phyloP scores from a whole-genome alignment of 2,329 filamentous ascomycete genomes.

The Xylariaceae sp. region DNA sequence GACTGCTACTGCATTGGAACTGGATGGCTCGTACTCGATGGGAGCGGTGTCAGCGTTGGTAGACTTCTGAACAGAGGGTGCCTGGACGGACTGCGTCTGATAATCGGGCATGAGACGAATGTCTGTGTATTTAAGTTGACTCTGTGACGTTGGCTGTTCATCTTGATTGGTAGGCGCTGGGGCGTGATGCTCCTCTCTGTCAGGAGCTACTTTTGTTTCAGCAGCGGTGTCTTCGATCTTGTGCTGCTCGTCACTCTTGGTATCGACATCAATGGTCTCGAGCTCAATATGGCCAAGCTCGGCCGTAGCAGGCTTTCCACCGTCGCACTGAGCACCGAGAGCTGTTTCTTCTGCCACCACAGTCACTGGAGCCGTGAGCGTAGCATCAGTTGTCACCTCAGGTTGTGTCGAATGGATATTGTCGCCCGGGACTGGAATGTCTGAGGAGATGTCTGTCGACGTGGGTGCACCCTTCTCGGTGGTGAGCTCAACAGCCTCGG shows the following conservation, averaged over 20 bases:
- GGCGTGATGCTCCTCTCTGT: neutral
- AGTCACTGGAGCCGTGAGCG: too few species aligned
- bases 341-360: too few species aligned
- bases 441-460: too few species aligned
- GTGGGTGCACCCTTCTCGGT: too few species aligned
- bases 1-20: conserved; percentile 19
- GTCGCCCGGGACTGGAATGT: too few species aligned
- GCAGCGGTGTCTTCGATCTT: neutral
- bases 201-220: neutral
- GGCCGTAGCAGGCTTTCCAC: too few species aligned
- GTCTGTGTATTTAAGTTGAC: conserved; percentile 8
- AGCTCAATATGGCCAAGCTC: too few species aligned
- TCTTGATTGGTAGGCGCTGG: neutral
- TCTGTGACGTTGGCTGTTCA: neutral
- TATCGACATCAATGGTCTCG: too few species aligned
- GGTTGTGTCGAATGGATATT: too few species aligned
- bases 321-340: too few species aligned
- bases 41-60: conserved; percentile 19
- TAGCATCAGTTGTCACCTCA: too few species aligned
- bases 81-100: conserved; percentile 4
- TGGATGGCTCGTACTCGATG: conserved; percentile 25
- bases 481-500: neutral
- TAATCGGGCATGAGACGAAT: conserved; percentile 12
- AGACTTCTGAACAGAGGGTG: neutral
- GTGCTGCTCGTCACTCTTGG: too few species aligned